Base-by-base conservation (phyloP, 208 protist species). In the Tritrichomonas foetus region DNA sequence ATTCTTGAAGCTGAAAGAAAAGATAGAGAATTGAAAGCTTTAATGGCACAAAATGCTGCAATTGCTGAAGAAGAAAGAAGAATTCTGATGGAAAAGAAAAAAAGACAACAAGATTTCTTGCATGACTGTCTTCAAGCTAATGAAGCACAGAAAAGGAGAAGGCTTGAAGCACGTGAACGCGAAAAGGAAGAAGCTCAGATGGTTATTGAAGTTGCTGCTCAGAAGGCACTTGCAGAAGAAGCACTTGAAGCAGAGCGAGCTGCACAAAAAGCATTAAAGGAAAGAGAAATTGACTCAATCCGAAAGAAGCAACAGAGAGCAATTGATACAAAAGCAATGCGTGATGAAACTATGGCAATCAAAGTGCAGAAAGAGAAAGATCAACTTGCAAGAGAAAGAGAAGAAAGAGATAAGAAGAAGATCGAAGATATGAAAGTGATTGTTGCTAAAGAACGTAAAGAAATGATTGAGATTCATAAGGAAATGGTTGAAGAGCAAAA, bases 161-260 rank as follows among this genome's bases (percentile, higher is more conserved):
- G n/a, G 14, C 16, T 25, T 5, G 41, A 49, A 53, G 74, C 20
- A 22, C 9, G 36, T 1, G 25, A 44, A 33, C 36, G 36, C 3
- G 74, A 84, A n/a, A 33, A 84, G 53, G 74, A 84, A 49, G n/a
- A 47, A 33, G 74, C 74, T 22, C 74, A 84, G 25, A 84, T 84
- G 74, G 36, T 44, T 11, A 84, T 84, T 33, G 74, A 84, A 39
- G 20, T 53, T 13, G 41, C 36, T 53, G 36, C 27, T 20, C 25
- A 84, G 44, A 84, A 84, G 53, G 74, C 74, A 2, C 44, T 84
- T 53, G 2, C 3, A 11, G 74, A 84, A 53, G 74, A 84, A 84
- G 44, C 41, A n/a, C 1, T 8, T 11, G 74, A 84, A n/a, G 0
- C 9, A 27, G n/a, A 84, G n/a, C 49, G 11, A 8, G 14, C 20